Conservation (phyloP, 441 rosid genomes). For the Aleurites moluccanus region DNA sequence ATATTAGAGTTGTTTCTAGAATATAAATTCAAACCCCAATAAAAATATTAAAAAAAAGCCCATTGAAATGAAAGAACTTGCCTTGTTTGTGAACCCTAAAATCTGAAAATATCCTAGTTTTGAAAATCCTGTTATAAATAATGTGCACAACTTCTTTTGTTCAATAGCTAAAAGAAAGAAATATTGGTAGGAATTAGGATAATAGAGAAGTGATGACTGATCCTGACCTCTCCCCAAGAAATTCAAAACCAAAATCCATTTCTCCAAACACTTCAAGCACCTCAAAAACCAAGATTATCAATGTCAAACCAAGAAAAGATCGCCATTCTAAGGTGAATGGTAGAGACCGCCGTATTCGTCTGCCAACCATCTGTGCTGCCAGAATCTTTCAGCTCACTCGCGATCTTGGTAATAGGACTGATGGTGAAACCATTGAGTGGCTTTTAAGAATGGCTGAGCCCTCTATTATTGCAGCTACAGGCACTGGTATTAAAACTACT, state of each 20-base stretch:
- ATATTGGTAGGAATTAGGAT: not conserved
- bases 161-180: not conserved
- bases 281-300: not conserved
- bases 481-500: not conserved
- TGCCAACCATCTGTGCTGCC: slow-evolving; percentile 29
- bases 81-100: not conserved
- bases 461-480: slow-evolving; percentile 29
- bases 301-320: slow-evolving; percentile 23
- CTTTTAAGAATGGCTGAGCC: slow-evolving; percentile 41
- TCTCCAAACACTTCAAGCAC: not conserved
- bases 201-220: not conserved
- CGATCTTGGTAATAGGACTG: slow-evolving; percentile 36
- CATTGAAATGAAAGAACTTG: not conserved
- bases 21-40: too few relatives aligned
- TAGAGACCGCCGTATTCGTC: slow-evolving; percentile 39
- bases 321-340: slow-evolving; percentile 44
- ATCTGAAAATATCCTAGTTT: not conserved
- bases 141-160: not conserved
- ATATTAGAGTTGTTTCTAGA: too few relatives aligned
- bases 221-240: not conserved
- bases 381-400: slow-evolving; percentile 39
- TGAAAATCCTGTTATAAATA: not conserved
- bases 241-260: not conserved
- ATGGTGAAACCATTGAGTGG: slow-evolving; percentile 44
- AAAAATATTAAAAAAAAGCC: too few relatives aligned